These are phyloP conservation scores for Euphorbia tirucalli DNA, from an alignment of 345 rosid genomes.

Conservation along the genomic window DNA sequence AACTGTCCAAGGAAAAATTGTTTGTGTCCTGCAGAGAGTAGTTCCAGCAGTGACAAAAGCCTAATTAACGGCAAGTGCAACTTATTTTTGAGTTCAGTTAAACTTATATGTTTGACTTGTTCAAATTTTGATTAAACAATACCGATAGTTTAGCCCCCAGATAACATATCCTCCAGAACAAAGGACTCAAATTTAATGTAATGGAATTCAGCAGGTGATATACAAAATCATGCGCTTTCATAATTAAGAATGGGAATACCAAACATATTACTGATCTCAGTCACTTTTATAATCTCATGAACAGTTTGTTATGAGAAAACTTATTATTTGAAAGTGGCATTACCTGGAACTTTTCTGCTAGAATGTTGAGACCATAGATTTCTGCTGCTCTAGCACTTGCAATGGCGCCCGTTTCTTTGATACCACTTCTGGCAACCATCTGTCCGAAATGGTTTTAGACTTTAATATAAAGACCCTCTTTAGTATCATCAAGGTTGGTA, in stretches of 20 bases:
- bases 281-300: not conserved
- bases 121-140: not conserved
- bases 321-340: slow-evolving; percentile 9
- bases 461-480: slow-evolving; percentile 4
- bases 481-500: slow-evolving; percentile 5
- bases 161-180: not conserved
- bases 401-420: slow-evolving; percentile 65
- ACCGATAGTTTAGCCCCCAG: not conserved
- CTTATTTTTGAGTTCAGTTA: not conserved
- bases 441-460: slow-evolving; percentile 22
- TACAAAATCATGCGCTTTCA: too few species aligned
- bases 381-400: slow-evolving; percentile 93
- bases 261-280: too few species aligned
- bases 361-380: slow-evolving; percentile 78
- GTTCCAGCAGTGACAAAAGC: not conserved
- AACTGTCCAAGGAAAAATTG: not conserved
- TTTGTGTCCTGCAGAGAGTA: not conserved
- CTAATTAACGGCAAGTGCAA: not conserved
- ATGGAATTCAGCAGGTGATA: not conserved
- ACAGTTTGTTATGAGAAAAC: not conserved
- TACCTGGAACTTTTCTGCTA: slow-evolving; percentile 75
- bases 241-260: too few species aligned
- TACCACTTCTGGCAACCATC: slow-evolving; percentile 56
- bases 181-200: not conserved
- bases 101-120: not conserved